Evolutionary conservation across 805 yeast genomes (phyloP).

Genomic region (Candida sonorensis): DNA sequence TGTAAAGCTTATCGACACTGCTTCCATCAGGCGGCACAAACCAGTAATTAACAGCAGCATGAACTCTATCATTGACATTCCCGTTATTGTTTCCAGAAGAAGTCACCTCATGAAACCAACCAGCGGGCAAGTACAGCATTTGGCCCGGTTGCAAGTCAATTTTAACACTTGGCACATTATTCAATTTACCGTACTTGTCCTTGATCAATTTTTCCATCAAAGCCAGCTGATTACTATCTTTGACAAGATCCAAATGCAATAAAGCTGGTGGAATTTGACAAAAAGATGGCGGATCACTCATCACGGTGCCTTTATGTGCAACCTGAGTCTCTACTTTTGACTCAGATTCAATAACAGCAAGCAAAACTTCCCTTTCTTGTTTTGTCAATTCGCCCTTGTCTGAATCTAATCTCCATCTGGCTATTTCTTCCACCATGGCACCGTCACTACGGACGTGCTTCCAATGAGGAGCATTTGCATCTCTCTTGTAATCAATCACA

Average conservation of each 20-base stretch:
- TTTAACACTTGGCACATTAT: slow-evolving; percentile 33
- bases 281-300: slow-evolving; percentile 63
- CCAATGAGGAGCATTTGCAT: slow-evolving; percentile 60
- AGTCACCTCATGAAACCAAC: slow-evolving; percentile 81
- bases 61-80: slow-evolving; percentile 29
- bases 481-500: slow-evolving; percentile 52
- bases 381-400: slow-evolving; percentile 13
- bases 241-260: slow-evolving; percentile 51
- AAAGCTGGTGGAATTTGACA: slow-evolving; percentile 56
- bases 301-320: slow-evolving; percentile 11
- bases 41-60: slow-evolving; percentile 71
- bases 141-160: slow-evolving; percentile 55
- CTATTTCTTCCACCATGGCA: slow-evolving; percentile 44
- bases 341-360: slow-evolving; percentile 24
- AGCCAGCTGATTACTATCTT: slow-evolving; percentile 17
- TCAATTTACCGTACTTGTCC: slow-evolving; percentile 43
- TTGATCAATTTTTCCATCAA: slow-evolving; percentile 30
- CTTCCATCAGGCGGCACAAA: slow-evolving; percentile 53
- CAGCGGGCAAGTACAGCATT: slow-evolving; percentile 65
- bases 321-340: slow-evolving; percentile 12
- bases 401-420: slow-evolving; percentile 32
- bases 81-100: slow-evolving; percentile 37
- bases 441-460: slow-evolving; percentile 55
- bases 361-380: slow-evolving; percentile 18
- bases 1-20: slow-evolving; percentile 30